phyloP scores from a whole-genome alignment of 371 early-diverging fungal genomes.

The Mortierella sp. region DNA sequence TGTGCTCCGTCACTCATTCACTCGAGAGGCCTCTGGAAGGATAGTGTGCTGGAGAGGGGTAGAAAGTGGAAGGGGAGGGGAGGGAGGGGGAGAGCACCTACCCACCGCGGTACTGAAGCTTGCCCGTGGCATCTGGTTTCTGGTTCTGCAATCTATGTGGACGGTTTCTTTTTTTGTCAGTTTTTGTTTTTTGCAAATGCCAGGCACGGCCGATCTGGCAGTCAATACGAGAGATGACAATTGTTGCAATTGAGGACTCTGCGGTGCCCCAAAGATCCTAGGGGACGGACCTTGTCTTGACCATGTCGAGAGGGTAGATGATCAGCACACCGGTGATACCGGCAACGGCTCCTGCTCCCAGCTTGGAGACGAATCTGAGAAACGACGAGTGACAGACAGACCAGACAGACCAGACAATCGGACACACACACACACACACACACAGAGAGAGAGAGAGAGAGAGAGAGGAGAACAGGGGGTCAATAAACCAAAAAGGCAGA shows the following conservation, averaged over 20 bases:
- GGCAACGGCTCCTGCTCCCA: conserved; percentile 71
- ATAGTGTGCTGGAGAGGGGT: too few species aligned
- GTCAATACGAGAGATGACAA: too few species aligned
- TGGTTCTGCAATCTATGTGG: conserved; percentile 57
- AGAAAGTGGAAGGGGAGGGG: too few species aligned
- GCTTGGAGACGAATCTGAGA: conserved; percentile 57
- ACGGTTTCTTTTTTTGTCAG: too few species aligned
- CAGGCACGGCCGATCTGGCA: too few species aligned
- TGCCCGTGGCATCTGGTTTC: conserved; percentile 44
- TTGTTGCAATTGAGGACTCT: too few species aligned
- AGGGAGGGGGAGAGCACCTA: conserved; percentile 13
- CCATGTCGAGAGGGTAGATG: conserved; percentile 72
- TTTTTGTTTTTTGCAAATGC: too few species aligned
- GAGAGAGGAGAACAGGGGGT: background rate
- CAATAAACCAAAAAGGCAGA: background rate
- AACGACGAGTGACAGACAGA: too few species aligned
- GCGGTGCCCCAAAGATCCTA: too few species aligned
- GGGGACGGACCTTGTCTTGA: conserved; percentile 62
- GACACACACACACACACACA: background rate
- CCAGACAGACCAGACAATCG: background rate
- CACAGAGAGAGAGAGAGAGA: background rate
- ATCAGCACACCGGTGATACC: conserved; percentile 71
- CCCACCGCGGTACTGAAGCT: conserved; percentile 57
- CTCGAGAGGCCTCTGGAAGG: too few species aligned
- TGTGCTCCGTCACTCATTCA: too few species aligned